Evolutionary conservation across 140 eudicot species (phyloP).

Genomic region (Bidens hawaiensis): DNA sequence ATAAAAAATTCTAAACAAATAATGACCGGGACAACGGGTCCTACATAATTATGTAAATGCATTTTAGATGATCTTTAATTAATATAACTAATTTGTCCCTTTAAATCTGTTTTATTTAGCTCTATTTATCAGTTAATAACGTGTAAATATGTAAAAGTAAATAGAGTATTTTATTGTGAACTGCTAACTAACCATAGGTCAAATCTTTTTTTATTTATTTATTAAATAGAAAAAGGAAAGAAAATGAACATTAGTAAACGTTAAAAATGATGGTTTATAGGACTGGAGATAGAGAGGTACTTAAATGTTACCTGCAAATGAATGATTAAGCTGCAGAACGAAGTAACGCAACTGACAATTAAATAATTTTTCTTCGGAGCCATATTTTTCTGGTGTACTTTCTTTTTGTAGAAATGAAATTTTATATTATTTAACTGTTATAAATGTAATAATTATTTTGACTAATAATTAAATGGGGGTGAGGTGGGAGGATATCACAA

Average conservation of each 20-base stretch:
- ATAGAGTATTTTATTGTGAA: background rate
- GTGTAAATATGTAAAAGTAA: too few relatives aligned
- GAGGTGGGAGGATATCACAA: background rate
- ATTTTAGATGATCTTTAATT: too few relatives aligned
- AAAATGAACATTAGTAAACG: background rate
- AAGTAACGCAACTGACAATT: constrained; percentile 34
- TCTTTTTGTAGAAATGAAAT: background rate
- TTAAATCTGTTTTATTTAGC: too few relatives aligned
- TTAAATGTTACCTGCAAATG: constrained; percentile 34
- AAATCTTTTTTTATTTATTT: background rate
- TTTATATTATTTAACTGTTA: background rate
- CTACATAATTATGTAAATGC: too few relatives aligned
- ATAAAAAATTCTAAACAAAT: too few relatives aligned
- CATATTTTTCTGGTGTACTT: background rate
- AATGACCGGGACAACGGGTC: too few relatives aligned
- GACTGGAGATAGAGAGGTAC: constrained; percentile 36
- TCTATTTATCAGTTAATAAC: too few relatives aligned
- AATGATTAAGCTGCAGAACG: constrained; percentile 36
- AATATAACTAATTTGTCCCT: too few relatives aligned
- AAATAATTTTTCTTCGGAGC: constrained; percentile 23
- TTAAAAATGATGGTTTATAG: constrained; percentile 39
- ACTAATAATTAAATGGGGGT: background rate
- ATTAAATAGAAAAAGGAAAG: background rate
- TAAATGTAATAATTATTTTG: background rate
- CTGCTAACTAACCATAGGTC: too few relatives aligned